A percentile compares a stretch with the other conserved stretches of the same genome.
phyloP scores from a whole-genome alignment of 2,329 filamentous ascomycete genomes.

The Monilinia laxa region DNA sequence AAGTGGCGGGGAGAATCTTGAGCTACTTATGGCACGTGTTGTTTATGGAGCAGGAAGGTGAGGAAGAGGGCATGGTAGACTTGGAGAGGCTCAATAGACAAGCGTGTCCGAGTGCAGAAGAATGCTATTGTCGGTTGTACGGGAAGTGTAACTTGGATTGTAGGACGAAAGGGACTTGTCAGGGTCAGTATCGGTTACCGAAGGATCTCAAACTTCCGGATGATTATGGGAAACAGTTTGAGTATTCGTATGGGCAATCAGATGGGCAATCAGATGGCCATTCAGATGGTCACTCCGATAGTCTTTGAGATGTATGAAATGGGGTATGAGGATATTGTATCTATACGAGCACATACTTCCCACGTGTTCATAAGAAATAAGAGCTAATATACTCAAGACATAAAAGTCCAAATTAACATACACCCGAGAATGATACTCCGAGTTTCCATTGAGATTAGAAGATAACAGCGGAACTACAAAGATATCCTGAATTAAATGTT shows the following conservation, averaged over 20 bases:
- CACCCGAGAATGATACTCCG: too few relatives aligned
- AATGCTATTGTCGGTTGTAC: conserved; percentile 36
- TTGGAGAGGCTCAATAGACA: conserved; percentile 29
- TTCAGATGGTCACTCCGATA: background rate
- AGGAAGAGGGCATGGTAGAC: conserved; percentile 22
- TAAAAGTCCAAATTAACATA: too few relatives aligned
- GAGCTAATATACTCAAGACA: too few relatives aligned
- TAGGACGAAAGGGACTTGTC: conserved; percentile 26
- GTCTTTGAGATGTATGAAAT: background rate
- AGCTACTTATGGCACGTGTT: conserved; percentile 52
- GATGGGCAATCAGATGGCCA: background rate
- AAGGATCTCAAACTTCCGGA: conserved; percentile 28
- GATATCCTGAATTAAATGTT: too few relatives aligned
- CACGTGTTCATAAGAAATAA: background rate
- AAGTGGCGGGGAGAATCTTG: conserved; percentile 47
- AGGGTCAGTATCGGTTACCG: conserved; percentile 32
- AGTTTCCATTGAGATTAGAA: too few relatives aligned
- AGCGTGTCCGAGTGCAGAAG: conserved; percentile 31
- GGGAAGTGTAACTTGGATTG: conserved; percentile 33
- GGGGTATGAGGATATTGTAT: background rate
- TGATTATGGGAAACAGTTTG: conserved; percentile 23
- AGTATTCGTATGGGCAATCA: background rate
- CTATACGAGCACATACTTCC: background rate
- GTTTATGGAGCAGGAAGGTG: conserved; percentile 40
- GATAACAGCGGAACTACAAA: too few relatives aligned